Percentiles rank a stretch among this genome's conserved stretches.
Conservation (phyloP, 148 eudicot genomes). For the Camellia sinensis region DNA sequence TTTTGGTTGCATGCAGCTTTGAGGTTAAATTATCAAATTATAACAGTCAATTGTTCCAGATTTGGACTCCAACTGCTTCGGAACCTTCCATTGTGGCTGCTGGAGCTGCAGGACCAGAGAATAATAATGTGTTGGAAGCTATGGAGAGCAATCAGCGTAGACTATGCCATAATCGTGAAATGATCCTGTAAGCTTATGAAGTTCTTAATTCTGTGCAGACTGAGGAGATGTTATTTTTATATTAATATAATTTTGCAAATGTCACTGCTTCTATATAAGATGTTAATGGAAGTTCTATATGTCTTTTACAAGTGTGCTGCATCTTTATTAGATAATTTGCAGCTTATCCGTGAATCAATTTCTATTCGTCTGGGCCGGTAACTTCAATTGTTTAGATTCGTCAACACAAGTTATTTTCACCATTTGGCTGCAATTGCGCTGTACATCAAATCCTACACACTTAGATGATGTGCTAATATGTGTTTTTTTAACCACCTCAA, state of each 20-base stretch:
- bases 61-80: constrained; percentile 86
- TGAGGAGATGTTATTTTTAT: not conserved
- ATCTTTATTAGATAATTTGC: not conserved
- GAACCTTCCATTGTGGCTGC: constrained; percentile 65
- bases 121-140: constrained; percentile 58
- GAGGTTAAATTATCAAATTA: constrained; percentile 3
- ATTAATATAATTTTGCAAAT: not conserved
- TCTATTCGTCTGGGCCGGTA: not conserved
- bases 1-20: not conserved
- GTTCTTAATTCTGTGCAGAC: not conserved
- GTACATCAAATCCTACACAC: not conserved
- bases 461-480: not conserved
- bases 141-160: constrained; percentile 85
- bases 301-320: constrained; percentile 1
- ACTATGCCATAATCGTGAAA: constrained; percentile 67
- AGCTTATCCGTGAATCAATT: not conserved
- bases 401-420: not conserved
- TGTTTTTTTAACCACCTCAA: not conserved
- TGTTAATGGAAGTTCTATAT: not conserved
- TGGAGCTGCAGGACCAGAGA: constrained; percentile 66
- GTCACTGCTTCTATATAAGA: not conserved
- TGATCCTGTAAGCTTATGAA: constrained; percentile 55
- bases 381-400: not conserved
- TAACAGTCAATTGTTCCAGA: constrained; percentile 36
- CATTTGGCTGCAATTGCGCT: not conserved